phyloP scores from a whole-genome alignment of 2,329 filamentous ascomycete genomes.

The Verticillium zaregamsianum region DNA sequence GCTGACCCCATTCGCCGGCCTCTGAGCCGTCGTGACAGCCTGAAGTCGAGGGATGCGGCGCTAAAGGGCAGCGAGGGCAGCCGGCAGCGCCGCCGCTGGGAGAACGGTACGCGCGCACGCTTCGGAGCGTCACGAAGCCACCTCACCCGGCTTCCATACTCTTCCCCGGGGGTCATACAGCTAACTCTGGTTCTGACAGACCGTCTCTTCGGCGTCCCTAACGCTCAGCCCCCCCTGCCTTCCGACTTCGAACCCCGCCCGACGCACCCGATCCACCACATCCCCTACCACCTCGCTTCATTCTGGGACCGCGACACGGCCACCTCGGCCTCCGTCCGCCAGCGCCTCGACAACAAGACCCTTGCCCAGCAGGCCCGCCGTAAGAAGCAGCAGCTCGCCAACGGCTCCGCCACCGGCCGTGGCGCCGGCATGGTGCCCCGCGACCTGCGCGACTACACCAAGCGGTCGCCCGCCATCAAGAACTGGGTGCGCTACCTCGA shows the following conservation, averaged over 20 bases:
- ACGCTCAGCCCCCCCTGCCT: slow-evolving; percentile 76
- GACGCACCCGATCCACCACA: slow-evolving; percentile 70
- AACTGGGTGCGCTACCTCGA: slow-evolving; percentile 80
- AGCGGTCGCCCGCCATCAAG: slow-evolving; percentile 74
- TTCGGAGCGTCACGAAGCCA: not conserved
- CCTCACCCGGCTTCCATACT: not conserved
- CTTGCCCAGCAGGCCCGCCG: slow-evolving; percentile 34
- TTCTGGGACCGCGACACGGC: slow-evolving; percentile 64
- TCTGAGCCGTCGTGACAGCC: slow-evolving; percentile 48
- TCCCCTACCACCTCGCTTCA: slow-evolving; percentile 86
- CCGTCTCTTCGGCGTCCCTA: slow-evolving; percentile 79
- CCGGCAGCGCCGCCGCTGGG: slow-evolving; percentile 82
- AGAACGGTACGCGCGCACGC: slow-evolving; percentile 65
- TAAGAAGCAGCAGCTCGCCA: slow-evolving; percentile 40
- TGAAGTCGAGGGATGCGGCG: slow-evolving; percentile 64
- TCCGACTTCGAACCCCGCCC: slow-evolving; percentile 80
- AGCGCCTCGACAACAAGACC: slow-evolving; percentile 45
- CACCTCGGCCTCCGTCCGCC: slow-evolving; percentile 34
- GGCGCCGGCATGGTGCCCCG: slow-evolving; percentile 63
- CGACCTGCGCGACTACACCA: slow-evolving; percentile 75
- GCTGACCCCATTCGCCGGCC: slow-evolving; percentile 35
- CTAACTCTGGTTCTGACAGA: slow-evolving; percentile 45
- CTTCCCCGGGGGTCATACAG: not conserved
- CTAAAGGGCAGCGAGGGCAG: slow-evolving; percentile 90
- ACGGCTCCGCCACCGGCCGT: slow-evolving; percentile 36